These are phyloP conservation scores for Bipolaris oryzae DNA, from an alignment of 2,329 filamentous ascomycete genomes.

Conservation along the genomic window DNA sequence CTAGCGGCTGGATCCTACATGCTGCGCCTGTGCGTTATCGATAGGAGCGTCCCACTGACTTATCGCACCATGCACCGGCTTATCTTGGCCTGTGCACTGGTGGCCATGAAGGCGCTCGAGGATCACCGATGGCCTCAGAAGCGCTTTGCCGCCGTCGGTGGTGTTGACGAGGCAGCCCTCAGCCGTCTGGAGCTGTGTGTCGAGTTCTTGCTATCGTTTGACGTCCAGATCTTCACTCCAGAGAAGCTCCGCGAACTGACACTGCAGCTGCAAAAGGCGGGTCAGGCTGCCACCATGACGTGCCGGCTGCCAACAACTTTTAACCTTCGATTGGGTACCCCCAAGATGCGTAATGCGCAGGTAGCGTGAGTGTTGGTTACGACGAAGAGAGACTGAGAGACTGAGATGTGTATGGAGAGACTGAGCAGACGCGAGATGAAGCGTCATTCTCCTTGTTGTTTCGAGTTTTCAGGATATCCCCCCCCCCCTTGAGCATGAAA, in stretches of 20 bases:
- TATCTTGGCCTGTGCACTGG: slow-evolving; percentile 79
- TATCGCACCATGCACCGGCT: slow-evolving; percentile 84
- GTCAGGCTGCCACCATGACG: slow-evolving; percentile 45
- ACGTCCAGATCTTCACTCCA: slow-evolving; percentile 47
- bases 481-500: slow-evolving; percentile 25
- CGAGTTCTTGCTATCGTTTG: slow-evolving; percentile 54
- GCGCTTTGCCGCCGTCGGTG: slow-evolving; percentile 84
- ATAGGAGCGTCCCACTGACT: slow-evolving; percentile 80
- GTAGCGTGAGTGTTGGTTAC: slow-evolving; percentile 12
- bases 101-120: slow-evolving; percentile 95
- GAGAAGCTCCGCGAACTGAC: slow-evolving; percentile 45
- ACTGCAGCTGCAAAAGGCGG: slow-evolving; percentile 47
- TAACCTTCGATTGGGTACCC: slow-evolving; percentile 35
- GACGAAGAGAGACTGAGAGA: neutral
- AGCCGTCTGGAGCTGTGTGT: slow-evolving; percentile 81
- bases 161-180: slow-evolving; percentile 81
- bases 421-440: neutral
- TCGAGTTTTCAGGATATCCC: slow-evolving; percentile 31
- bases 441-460: slow-evolving; percentile 18
- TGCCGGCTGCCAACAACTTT: slow-evolving; percentile 44
- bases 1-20: slow-evolving; percentile 89
- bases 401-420: neutral
- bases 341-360: slow-evolving; percentile 35
- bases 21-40: slow-evolving; percentile 74
- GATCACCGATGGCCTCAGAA: slow-evolving; percentile 86